These are phyloP conservation scores for Peribolospora kevripleyi DNA, from an alignment of 768 basidiomycete species.

Conservation along the genomic window DNA sequence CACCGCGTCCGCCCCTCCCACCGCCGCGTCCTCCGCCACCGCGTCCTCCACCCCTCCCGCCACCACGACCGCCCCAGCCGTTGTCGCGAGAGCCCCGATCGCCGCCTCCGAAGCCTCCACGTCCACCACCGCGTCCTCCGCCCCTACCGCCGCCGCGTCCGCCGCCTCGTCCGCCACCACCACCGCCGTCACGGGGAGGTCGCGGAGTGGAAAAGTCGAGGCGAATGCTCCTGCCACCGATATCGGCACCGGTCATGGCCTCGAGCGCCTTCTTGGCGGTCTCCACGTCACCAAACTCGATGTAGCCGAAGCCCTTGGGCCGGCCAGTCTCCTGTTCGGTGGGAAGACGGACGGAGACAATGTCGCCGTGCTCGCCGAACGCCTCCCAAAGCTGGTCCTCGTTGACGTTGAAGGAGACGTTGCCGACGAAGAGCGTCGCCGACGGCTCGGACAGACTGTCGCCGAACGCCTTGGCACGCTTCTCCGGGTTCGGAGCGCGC, in stretches of 20 bases:
- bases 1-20: constrained; percentile 14
- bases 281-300: constrained; percentile 67
- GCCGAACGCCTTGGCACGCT: constrained; percentile 68
- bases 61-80: constrained; percentile 20
- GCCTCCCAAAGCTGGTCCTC: constrained; percentile 69
- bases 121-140: constrained; percentile 20
- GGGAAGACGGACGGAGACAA: constrained; percentile 61
- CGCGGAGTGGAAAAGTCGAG: constrained; percentile 71
- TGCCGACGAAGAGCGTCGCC: constrained; percentile 62
- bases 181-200: constrained; percentile 32
- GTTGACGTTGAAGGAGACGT: constrained; percentile 49
- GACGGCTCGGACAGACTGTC: constrained; percentile 39
- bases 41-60: constrained; percentile 14
- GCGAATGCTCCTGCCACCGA: constrained; percentile 56
- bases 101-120: constrained; percentile 21
- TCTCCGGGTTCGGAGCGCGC: constrained; percentile 56
- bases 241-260: constrained; percentile 31
- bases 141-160: constrained; percentile 13
- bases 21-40: constrained; percentile 9
- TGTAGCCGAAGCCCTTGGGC: constrained; percentile 89
- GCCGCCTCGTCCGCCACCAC: constrained; percentile 16
- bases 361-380: constrained; percentile 60
- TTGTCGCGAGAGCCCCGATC: constrained; percentile 13
- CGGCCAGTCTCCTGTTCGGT: constrained; percentile 75
- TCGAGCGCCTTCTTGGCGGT: constrained; percentile 54